phyloP scores from a whole-genome alignment of 441 rosid species.

The Pelargonium cotyledonis region DNA sequence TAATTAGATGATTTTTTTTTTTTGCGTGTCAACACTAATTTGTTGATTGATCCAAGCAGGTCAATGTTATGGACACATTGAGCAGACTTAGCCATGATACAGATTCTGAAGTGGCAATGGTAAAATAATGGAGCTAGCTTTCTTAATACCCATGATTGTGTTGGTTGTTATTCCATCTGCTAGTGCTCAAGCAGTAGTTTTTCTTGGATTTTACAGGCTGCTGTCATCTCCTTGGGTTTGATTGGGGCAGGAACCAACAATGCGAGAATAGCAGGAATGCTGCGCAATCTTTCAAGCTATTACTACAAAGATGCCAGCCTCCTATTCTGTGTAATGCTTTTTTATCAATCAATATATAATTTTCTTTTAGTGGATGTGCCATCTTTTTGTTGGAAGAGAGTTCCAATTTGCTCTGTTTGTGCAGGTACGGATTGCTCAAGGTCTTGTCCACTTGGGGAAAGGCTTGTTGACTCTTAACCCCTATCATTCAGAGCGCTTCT shows the following conservation, averaged over 20 bases:
- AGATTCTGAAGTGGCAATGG: conserved; percentile 95
- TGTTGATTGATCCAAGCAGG: conserved; percentile 36
- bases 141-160: neutral
- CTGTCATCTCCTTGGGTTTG: conserved; percentile 83
- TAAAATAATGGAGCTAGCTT: conserved; percentile 26
- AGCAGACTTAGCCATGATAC: conserved; percentile 96
- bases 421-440: conserved; percentile 95
- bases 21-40: neutral
- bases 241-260: conserved; percentile 95
- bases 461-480: conserved; percentile 89
- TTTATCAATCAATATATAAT: conserved; percentile 2
- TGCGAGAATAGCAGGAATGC: conserved; percentile 95
- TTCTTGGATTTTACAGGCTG: conserved; percentile 51
- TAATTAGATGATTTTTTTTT: neutral
- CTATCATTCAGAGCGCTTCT: conserved; percentile 80
- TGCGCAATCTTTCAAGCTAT: conserved; percentile 85
- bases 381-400: neutral
- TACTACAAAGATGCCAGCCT: conserved; percentile 82
- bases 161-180: conserved; percentile 8
- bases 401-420: conserved; percentile 15
- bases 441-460: conserved; percentile 86
- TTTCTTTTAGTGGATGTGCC: neutral
- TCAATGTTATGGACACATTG: conserved; percentile 88
- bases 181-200: conserved; percentile 12
- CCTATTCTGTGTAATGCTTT: conserved; percentile 69